phyloP scores from a whole-genome alignment of 768 basidiomycete species.

The Russula abietina region DNA sequence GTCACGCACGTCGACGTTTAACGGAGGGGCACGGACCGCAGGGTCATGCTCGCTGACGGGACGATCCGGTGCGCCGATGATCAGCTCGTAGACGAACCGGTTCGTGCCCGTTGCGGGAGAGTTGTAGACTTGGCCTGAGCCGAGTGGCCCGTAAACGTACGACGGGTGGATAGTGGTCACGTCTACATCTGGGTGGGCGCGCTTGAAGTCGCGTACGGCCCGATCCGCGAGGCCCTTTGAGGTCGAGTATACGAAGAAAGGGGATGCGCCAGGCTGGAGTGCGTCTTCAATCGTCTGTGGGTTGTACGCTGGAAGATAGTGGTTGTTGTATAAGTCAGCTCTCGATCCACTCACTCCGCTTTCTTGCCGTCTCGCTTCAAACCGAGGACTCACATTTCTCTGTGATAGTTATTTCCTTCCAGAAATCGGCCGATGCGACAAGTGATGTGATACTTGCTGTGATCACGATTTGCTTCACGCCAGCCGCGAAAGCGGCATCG shows the following conservation, averaged over 20 bases:
- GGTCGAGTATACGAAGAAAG: constrained; percentile 33
- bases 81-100: constrained; percentile 27
- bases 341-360: too few relatives aligned
- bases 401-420: neutral
- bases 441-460: constrained; percentile 18
- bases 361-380: too few relatives aligned
- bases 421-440: neutral
- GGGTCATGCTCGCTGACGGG: constrained; percentile 22
- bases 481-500: constrained; percentile 6
- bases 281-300: constrained; percentile 31
- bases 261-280: constrained; percentile 23
- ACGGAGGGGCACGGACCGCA: constrained; percentile 19
- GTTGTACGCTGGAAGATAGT: constrained; percentile 34
- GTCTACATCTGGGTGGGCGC: constrained; percentile 27
- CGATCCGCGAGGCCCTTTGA: constrained; percentile 34
- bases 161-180: constrained; percentile 33
- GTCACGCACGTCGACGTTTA: constrained; percentile 30
- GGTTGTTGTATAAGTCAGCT: too few relatives aligned
- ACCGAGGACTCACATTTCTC: constrained; percentile 12
- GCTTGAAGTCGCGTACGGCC: constrained; percentile 28
- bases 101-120: constrained; percentile 26
- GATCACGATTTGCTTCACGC: constrained; percentile 16
- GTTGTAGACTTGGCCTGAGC: constrained; percentile 25
- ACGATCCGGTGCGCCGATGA: constrained; percentile 22
- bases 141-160: constrained; percentile 30